These are phyloP conservation scores for Candida sp. DNA, from an alignment of 1,139 yeast genomes.

Conservation along the genomic window DNA sequence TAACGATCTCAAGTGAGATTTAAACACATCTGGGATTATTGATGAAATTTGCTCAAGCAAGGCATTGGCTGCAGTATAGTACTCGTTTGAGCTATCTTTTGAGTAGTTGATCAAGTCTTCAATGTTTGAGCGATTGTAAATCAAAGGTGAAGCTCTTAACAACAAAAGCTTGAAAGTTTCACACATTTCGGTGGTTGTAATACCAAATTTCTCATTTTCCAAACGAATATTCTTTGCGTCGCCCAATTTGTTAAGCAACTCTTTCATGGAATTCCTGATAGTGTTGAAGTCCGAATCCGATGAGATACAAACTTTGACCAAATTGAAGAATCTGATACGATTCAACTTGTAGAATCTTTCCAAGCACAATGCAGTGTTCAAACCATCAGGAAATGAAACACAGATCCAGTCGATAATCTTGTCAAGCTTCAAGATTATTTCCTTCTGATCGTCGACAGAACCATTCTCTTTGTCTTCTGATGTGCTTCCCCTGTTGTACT, in stretches of 20 bases:
- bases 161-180: conserved; percentile 57
- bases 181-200: conserved; percentile 53
- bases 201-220: conserved; percentile 33
- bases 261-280: conserved; percentile 63
- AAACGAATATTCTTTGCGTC: conserved; percentile 54
- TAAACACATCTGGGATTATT: conserved; percentile 67
- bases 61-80: conserved; percentile 47
- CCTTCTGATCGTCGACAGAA: conserved; percentile 21
- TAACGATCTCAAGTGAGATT: conserved; percentile 59
- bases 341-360: conserved; percentile 55
- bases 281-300: conserved; percentile 65
- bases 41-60: conserved; percentile 64
- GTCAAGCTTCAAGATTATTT: conserved; percentile 41
- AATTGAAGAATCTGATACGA: conserved; percentile 59
- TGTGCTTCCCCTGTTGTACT: conserved; percentile 33
- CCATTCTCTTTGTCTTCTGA: conserved; percentile 40
- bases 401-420: conserved; percentile 71
- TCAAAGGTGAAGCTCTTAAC: conserved; percentile 62
- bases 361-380: conserved; percentile 51
- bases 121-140: conserved; percentile 71
- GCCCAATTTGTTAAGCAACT: conserved; percentile 55
- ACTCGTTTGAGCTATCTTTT: conserved; percentile 33
- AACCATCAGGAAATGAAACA: conserved; percentile 56
- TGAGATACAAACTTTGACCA: conserved; percentile 58
- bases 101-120: conserved; percentile 54